These are phyloP conservation scores for Penicillium psychrofluorescens DNA, from an alignment of 495 filamentous ascomycete genomes.

Conservation along the genomic window DNA sequence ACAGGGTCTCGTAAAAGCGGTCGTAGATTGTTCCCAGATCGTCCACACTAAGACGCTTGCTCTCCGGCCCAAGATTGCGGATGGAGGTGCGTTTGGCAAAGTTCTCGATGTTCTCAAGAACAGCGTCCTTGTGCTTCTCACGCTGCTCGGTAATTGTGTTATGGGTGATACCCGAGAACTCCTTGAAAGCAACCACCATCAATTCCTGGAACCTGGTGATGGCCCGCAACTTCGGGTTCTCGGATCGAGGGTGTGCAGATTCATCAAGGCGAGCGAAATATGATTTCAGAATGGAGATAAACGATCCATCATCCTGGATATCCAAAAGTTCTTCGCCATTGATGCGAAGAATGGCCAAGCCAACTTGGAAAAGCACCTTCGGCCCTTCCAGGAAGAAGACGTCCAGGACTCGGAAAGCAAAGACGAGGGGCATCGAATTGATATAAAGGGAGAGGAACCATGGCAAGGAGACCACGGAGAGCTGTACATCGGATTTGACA, in stretches of 20 bases:
- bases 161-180: slow-evolving; percentile 93
- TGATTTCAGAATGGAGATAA: slow-evolving; percentile 90
- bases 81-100: slow-evolving; percentile 97
- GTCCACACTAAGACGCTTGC: slow-evolving; percentile 75
- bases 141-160: slow-evolving; percentile 83
- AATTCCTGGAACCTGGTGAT: slow-evolving; percentile 96
- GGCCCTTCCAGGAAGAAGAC: slow-evolving; percentile 98
- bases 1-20: slow-evolving; percentile 81
- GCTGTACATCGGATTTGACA: slow-evolving; percentile 87
- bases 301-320: slow-evolving; percentile 88
- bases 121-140: slow-evolving; percentile 83
- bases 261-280: slow-evolving; percentile 93
- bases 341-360: slow-evolving; percentile 90
- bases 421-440: slow-evolving; percentile 97
- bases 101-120: slow-evolving; percentile 88
- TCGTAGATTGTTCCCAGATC: slow-evolving; percentile 89
- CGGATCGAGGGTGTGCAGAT: slow-evolving; percentile 88
- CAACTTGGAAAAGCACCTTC: slow-evolving; percentile 95
- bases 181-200: slow-evolving; percentile 98
- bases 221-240: slow-evolving; percentile 84
- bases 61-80: slow-evolving; percentile 89
- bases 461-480: slow-evolving; percentile 95
- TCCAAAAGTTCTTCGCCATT: slow-evolving; percentile 98
- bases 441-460: slow-evolving; percentile 99
- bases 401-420: slow-evolving; percentile 92